Evolutionary conservation across 768 basidiomycete genomes (phyloP), one percentile per base, ranked within the genome.

Genomic region (Atractiella rhizophila): DNA sequence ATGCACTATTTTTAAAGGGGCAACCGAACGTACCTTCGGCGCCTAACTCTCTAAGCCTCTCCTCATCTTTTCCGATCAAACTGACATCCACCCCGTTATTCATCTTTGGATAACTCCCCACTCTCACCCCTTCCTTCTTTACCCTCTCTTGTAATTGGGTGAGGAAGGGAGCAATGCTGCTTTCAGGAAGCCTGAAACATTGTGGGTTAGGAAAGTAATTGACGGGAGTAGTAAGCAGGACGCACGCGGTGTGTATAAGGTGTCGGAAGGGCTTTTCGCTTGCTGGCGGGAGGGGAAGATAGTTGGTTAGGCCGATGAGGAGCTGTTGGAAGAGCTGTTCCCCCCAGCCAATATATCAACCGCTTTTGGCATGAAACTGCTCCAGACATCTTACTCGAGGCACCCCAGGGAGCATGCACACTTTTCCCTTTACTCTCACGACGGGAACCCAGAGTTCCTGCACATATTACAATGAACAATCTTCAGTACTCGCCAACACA

Each of bases 391-490:
- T 42, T 2, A 51, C 46, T 3, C 64, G 59, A 0, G 86, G 86
- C 33, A 91, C 80, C 24, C 86, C 86, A 0, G 86, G 86, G 60
- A 94, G 74, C 21, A 94, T 64, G 59, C 81, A 88, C 13, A 91
- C 64, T 60, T 79, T 86, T 19, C 77, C 76, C 50, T 70, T 70
- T 2, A 91, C 63, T 15, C 82, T 67, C 1, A 88, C 73, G 11
- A 91, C 79, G 20, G 85, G 85, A n/a, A 51, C 48, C 77, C 80
- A 36, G 9, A 23, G 18, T 35, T 8, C 13, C 34, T 16, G 19
- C 18, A 9, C 19, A n/a, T 35, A 18, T 18, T 23, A 35, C 34
- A 8, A 35, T 23, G 19, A n/a, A 8, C 8, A 18, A 35, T 18
- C 34, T 18, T 35, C 8, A n/a, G 7, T n/a, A 35, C 18, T 12